phyloP scores from a whole-genome alignment of 2,329 filamentous ascomycete species.

The Dryadomyces sulphureus region DNA sequence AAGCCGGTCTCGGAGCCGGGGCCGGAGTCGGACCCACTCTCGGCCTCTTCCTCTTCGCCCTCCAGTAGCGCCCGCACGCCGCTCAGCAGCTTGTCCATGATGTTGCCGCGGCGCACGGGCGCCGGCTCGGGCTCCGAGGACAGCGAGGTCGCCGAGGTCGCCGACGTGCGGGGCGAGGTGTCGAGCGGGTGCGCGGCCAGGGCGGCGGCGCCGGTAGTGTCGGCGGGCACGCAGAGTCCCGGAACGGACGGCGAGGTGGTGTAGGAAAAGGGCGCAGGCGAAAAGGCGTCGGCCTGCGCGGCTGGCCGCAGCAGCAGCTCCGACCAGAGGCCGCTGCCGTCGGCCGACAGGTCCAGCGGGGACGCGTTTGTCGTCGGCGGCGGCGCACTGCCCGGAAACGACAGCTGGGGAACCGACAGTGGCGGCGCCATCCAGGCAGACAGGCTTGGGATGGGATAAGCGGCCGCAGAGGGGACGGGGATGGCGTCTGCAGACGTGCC shows the following conservation, averaged over 20 bases:
- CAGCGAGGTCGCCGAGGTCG: too few relatives aligned
- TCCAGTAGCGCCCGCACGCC: too few relatives aligned
- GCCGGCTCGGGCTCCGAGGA: too few relatives aligned
- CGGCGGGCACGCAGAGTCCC: neutral
- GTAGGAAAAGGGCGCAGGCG: neutral
- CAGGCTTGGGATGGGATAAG: neutral
- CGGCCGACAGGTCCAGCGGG: neutral
- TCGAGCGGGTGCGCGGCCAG: too few relatives aligned
- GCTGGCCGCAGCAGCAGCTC: neutral
- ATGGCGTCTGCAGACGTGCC: neutral
- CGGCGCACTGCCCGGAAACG: neutral
- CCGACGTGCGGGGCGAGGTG: too few relatives aligned
- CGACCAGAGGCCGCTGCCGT: neutral
- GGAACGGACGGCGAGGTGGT: too few relatives aligned
- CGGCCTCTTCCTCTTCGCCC: too few relatives aligned
- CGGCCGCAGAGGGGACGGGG: neutral
- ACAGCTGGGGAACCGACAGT: neutral
- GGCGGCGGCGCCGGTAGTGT: too few relatives aligned
- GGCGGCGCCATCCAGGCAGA: neutral
- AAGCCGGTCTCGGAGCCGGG: too few relatives aligned
- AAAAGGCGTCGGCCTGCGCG: neutral
- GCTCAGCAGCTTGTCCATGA: too few relatives aligned
- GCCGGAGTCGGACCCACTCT: too few relatives aligned
- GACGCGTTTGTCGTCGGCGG: neutral
- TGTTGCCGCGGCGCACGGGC: too few relatives aligned